phyloP scores from a whole-genome alignment of 371 early-diverging fungal species.

The Chytridium lagenaria region DNA sequence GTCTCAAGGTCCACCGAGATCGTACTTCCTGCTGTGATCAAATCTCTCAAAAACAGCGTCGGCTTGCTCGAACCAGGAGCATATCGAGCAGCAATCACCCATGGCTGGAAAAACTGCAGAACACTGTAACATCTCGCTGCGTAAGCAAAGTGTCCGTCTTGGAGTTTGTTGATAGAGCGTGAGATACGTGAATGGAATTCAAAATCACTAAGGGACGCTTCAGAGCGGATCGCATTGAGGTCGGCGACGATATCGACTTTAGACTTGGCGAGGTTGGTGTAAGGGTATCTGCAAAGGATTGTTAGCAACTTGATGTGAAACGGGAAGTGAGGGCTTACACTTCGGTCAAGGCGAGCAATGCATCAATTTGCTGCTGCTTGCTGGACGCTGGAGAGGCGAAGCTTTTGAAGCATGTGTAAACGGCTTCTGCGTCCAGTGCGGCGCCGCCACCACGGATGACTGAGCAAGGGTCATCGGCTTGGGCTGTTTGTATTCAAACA shows the following conservation, averaged over 20 bases:
- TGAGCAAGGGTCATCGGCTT: background rate
- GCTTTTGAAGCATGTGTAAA: background rate
- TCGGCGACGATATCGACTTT: background rate
- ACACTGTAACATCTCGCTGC: background rate
- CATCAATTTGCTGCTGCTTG: background rate
- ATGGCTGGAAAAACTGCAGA: constrained; percentile 13
- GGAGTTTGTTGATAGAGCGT: background rate
- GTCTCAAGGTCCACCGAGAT: background rate
- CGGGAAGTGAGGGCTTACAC: background rate
- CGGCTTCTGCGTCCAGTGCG: background rate
- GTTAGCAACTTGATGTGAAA: background rate
- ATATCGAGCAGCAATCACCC: constrained; percentile 7
- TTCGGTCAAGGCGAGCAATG: background rate
- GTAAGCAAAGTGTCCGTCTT: constrained; percentile 2
- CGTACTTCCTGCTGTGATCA: background rate
- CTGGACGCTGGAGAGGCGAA: background rate
- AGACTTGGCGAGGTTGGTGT: background rate
- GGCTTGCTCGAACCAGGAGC: background rate
- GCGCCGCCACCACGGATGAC: background rate
- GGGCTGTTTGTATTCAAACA: too few species aligned
- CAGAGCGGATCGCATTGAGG: background rate
- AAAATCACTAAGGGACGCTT: background rate
- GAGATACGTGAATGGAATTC: background rate
- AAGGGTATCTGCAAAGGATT: constrained; percentile 2
- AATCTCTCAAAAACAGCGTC: background rate